Evolutionary conservation across 2,329 filamentous ascomycete species (phyloP).

Genomic region (Penicillium sp.): DNA sequence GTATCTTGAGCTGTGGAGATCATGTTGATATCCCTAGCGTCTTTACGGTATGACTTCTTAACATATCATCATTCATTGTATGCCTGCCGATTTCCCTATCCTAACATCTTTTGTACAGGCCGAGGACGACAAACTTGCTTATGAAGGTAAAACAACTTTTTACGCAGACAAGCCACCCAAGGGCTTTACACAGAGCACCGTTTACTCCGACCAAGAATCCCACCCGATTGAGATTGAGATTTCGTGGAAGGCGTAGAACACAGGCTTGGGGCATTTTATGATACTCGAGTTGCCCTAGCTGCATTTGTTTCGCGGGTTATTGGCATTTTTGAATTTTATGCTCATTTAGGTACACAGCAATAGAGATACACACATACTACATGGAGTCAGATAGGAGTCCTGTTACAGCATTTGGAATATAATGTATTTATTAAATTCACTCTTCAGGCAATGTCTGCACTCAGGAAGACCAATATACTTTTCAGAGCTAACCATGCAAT

Average conservation of each 20-base stretch:
- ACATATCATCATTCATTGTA: neutral
- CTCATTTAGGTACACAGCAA: neutral
- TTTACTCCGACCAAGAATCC: slow-evolving; percentile 32
- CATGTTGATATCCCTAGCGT: slow-evolving; percentile 27
- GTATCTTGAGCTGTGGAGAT: slow-evolving; percentile 56
- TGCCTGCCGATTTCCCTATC: neutral
- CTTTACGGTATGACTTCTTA: slow-evolving; percentile 31
- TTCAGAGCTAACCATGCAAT: neutral
- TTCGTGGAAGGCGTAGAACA: slow-evolving; percentile 27
- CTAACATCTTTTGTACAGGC: slow-evolving; percentile 18
- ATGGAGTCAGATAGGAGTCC: neutral
- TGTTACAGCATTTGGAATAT: neutral
- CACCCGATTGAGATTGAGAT: slow-evolving; percentile 38
- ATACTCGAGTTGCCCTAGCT: neutral
- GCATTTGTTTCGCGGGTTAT: neutral
- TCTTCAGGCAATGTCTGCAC: neutral
- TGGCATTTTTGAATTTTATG: neutral
- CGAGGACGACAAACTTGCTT: slow-evolving; percentile 34
- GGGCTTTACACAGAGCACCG: slow-evolving; percentile 33
- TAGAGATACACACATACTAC: neutral
- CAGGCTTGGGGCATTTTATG: neutral
- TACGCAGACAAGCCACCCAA: slow-evolving; percentile 41
- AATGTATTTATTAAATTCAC: neutral
- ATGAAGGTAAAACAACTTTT: slow-evolving; percentile 37
- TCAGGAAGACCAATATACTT: neutral